Percentiles rank a stretch among this genome's conserved stretches.
Conservation (phyloP, 2,329 filamentous ascomycete genomes). For the Lecanicillium sp. region DNA sequence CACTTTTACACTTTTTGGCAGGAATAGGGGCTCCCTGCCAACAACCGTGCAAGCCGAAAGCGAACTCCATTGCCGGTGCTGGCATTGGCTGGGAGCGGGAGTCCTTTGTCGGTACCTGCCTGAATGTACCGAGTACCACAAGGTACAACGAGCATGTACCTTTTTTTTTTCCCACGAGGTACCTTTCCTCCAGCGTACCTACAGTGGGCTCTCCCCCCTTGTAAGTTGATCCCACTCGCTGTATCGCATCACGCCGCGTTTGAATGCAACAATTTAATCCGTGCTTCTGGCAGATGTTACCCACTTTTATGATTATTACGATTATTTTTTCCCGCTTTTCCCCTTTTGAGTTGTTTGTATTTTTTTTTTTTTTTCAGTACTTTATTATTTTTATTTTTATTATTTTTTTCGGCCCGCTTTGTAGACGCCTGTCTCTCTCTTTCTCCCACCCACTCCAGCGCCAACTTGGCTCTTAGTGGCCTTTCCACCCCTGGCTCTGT, state of each 20-base stretch:
- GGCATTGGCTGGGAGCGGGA: too few relatives aligned
- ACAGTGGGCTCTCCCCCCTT: not conserved
- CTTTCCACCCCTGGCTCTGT: not conserved
- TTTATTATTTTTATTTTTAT: not conserved
- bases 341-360: too few relatives aligned
- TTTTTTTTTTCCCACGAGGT: not conserved
- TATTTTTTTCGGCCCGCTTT: not conserved
- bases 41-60: too few relatives aligned
- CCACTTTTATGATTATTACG: not conserved
- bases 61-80: too few relatives aligned
- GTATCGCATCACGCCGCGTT: constrained; percentile 7
- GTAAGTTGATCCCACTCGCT: not conserved
- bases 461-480: constrained; percentile 10
- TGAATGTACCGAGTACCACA: too few relatives aligned
- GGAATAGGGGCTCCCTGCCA: too few relatives aligned
- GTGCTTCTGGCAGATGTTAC: not conserved
- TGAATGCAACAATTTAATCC: not conserved
- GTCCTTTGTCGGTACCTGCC: too few relatives aligned
- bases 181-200: not conserved
- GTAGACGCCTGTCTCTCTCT: not conserved
- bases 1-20: too few relatives aligned
- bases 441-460: constrained; percentile 1
- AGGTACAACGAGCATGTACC: too few relatives aligned
- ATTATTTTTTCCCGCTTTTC: not conserved
- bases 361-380: not conserved